phyloP scores from a whole-genome alignment of 495 filamentous ascomycete genomes.

The Penicillium manginii region DNA sequence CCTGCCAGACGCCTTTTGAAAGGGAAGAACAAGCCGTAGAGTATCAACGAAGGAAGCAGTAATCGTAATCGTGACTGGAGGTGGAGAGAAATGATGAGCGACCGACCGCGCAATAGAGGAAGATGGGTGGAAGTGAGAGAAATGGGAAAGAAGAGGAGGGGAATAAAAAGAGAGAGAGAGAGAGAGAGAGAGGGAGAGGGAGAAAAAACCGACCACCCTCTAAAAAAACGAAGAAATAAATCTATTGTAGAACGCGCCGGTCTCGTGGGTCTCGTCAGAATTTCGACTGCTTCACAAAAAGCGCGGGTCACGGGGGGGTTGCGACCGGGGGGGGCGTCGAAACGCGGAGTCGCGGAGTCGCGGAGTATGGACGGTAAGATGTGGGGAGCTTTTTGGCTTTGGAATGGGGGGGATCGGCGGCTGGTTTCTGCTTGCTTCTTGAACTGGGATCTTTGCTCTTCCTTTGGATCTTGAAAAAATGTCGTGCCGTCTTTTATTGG shows the following conservation, averaged over 20 bases:
- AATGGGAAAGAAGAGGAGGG: background rate
- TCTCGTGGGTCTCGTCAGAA: constrained; percentile 35
- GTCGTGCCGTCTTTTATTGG: too few species aligned
- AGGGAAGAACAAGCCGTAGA: constrained; percentile 1
- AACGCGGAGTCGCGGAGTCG: constrained; percentile 2
- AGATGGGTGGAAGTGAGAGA: background rate
- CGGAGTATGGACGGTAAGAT: too few species aligned
- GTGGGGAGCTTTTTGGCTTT: too few species aligned
- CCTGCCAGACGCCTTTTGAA: constrained; percentile 16
- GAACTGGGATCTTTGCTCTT: too few species aligned
- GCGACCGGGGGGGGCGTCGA: constrained; percentile 27
- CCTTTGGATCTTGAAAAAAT: too few species aligned
- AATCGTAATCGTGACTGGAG: constrained; percentile 31
- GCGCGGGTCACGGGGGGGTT: constrained; percentile 11
- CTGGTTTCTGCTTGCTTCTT: background rate
- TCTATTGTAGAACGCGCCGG: constrained; percentile 29
- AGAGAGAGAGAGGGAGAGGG: background rate
- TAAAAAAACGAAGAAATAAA: constrained; percentile 13
- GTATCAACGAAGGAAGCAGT: constrained; percentile 12
- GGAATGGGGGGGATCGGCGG: constrained; percentile 2
- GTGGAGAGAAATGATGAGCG: background rate
- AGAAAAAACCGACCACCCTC: too few species aligned
- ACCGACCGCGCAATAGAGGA: background rate
- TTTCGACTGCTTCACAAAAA: constrained; percentile 12
- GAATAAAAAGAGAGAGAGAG: background rate